These are phyloP conservation scores for Suillus lakei DNA, from an alignment of 768 basidiomycete species.

Conservation along the genomic window DNA sequence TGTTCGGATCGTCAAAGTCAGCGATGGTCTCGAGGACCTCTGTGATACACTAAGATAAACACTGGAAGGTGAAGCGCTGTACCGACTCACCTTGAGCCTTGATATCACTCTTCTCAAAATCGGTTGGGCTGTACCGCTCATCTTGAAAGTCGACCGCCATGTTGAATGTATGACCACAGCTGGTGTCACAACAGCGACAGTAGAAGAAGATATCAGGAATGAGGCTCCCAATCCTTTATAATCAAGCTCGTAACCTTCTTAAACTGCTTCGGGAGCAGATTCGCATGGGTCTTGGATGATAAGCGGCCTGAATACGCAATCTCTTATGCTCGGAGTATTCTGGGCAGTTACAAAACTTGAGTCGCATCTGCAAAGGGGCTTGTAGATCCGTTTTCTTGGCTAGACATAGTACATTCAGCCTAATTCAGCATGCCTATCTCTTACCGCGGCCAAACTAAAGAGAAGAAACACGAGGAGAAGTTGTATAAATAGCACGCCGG, in stretches of 20 bases:
- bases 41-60: constrained; percentile 4
- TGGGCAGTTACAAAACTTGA: background rate
- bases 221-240: background rate
- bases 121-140: constrained; percentile 10
- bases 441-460: background rate
- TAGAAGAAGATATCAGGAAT: background rate
- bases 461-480: background rate
- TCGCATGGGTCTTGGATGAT: constrained; percentile 8
- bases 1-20: constrained; percentile 43
- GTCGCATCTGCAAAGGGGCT: background rate
- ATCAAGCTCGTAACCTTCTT: background rate
- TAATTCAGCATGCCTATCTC: background rate
- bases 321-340: constrained; percentile 2
- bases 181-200: background rate
- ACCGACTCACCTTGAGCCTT: constrained; percentile 15
- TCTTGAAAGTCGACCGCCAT: constrained; percentile 21
- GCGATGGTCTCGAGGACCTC: constrained; percentile 9
- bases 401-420: background rate
- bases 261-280: constrained; percentile 7
- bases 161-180: background rate
- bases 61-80: background rate
- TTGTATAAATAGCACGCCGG: constrained; percentile 4
- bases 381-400: background rate
- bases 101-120: constrained; percentile 18
- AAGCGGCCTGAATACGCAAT: constrained; percentile 7